Percentiles rank a stretch among this genome's conserved stretches.
These are phyloP conservation scores for Daedaleopsis sinensis DNA, from an alignment of 768 basidiomycete genomes.

Conservation along the genomic window DNA sequence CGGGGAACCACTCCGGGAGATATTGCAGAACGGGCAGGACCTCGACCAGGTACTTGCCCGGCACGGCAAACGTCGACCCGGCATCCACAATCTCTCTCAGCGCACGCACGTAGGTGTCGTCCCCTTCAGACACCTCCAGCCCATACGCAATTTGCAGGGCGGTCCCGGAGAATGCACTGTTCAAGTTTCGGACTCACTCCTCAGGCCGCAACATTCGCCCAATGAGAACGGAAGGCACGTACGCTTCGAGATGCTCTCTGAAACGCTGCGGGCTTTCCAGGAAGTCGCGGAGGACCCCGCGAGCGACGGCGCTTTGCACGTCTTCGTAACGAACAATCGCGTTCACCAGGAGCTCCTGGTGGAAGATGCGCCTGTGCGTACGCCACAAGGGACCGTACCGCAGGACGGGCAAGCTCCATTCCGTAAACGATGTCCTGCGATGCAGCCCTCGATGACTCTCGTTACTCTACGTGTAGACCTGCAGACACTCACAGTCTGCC, in stretches of 20 bases:
- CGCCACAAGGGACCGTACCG: constrained; percentile 5
- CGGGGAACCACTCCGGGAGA: constrained; percentile 2
- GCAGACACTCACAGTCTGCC: not conserved
- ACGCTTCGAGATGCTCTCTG: not conserved
- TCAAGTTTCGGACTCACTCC: not conserved
- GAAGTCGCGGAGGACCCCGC: not conserved
- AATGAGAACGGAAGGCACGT: not conserved
- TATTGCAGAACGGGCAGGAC: constrained; percentile 21
- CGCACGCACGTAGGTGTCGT: not conserved
- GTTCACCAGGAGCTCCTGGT: not conserved
- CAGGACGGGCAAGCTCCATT: not conserved
- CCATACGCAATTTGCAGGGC: not conserved
- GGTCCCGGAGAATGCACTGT: not conserved
- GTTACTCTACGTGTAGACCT: not conserved
- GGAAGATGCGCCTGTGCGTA: constrained; percentile 1
- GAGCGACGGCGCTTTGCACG: not conserved
- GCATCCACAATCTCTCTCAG: not conserved
- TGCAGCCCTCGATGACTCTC: not conserved
- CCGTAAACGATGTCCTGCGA: not conserved
- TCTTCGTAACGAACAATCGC: not conserved
- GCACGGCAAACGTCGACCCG: constrained; percentile 2
- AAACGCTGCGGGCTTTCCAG: not conserved
- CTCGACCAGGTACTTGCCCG: constrained; percentile 31
- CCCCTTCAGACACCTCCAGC: not conserved
- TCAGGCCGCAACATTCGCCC: not conserved